These are phyloP conservation scores for Scheffersomyces lignicola DNA, from an alignment of 1,139 yeast species.

Conservation along the genomic window DNA sequence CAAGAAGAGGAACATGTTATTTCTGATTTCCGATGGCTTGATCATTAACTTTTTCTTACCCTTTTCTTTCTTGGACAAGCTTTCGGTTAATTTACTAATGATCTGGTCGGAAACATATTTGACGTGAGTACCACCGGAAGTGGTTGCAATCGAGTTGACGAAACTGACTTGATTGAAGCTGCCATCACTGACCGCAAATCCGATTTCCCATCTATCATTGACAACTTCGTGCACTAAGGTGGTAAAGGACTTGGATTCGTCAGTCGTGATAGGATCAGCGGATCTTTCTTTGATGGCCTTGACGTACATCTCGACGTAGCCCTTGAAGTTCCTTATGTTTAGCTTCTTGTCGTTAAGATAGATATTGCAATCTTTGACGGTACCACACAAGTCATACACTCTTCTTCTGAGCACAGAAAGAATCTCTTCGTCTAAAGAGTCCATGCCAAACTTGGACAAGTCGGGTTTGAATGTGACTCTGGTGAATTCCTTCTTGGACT, in stretches of 20 bases:
- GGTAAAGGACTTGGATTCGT: constrained; percentile 31
- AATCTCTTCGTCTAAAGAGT: constrained; percentile 73
- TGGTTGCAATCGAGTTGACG: constrained; percentile 96
- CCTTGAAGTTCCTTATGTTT: constrained; percentile 72
- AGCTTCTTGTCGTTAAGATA: constrained; percentile 74
- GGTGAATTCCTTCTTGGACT: constrained; percentile 74
- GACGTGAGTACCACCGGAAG: constrained; percentile 96
- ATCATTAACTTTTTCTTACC: constrained; percentile 71
- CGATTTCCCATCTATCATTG: constrained; percentile 85
- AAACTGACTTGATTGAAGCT: constrained; percentile 90
- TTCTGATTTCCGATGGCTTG: constrained; percentile 85
- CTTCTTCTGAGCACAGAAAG: constrained; percentile 86
- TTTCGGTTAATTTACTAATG: constrained; percentile 61
- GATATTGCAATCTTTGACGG: constrained; percentile 83
- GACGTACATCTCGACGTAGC: constrained; percentile 87
- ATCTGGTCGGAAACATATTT: constrained; percentile 84
- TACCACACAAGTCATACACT: constrained; percentile 94
- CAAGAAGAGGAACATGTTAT: constrained; percentile 85
- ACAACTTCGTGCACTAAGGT: constrained; percentile 79
- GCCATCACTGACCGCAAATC: constrained; percentile 92
- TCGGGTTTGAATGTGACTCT: constrained; percentile 91
- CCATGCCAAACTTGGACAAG: constrained; percentile 81
- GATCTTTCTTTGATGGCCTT: constrained; percentile 54
- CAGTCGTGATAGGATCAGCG: constrained; percentile 26
- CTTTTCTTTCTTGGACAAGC: constrained; percentile 72